These are phyloP conservation scores for Citrus sp. DNA, from an alignment of 345 rosid species.

Conservation along the genomic window DNA sequence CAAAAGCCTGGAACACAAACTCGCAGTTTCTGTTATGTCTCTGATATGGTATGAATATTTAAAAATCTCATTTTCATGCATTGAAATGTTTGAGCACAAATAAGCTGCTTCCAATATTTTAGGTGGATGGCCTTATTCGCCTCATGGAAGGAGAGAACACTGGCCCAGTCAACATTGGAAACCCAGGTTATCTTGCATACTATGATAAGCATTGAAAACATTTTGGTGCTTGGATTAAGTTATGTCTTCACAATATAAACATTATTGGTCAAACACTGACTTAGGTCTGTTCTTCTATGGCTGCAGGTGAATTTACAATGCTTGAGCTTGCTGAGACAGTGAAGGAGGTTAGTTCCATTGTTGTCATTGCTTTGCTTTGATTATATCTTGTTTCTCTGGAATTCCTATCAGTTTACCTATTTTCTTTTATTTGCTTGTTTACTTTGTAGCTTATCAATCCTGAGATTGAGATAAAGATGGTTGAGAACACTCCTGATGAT, in stretches of 20 bases:
- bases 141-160: constrained; percentile 97
- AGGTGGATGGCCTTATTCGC: constrained; percentile 94
- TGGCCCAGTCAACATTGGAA: constrained; percentile 96
- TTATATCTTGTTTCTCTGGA: background rate
- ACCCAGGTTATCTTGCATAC: constrained; percentile 56
- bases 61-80: background rate
- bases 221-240: background rate
- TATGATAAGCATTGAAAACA: background rate
- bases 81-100: background rate
- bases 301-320: constrained; percentile 86
- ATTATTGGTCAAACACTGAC: background rate
- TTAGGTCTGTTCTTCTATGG: background rate
- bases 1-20: constrained; percentile 97
- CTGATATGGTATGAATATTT: constrained; percentile 68
- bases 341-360: constrained; percentile 62
- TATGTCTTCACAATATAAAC: too few relatives aligned
- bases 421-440: background rate
- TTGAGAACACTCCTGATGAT: constrained; percentile 93
- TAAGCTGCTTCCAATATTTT: background rate
- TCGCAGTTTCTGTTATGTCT: constrained; percentile 94
- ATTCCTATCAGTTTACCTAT: background rate
- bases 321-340: constrained; percentile 86
- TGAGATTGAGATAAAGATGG: constrained; percentile 71
- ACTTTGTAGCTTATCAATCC: constrained; percentile 64
- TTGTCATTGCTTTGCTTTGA: background rate